Percentiles rank a stretch among this genome's conserved stretches.
Evolutionary conservation across 768 basidiomycete genomes (phyloP).

Genomic region (Lentinula lateritia): DNA sequence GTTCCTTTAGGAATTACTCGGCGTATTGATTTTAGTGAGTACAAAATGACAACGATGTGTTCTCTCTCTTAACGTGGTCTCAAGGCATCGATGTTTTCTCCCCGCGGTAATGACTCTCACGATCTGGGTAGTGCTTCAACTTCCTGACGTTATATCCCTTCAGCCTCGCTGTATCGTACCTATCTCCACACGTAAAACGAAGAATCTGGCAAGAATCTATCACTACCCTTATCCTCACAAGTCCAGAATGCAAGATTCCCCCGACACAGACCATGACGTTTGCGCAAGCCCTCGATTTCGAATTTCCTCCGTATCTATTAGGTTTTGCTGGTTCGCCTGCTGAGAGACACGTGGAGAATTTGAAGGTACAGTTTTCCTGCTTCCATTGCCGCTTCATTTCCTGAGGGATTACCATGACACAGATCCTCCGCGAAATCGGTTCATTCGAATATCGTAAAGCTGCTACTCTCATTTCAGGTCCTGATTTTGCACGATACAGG

Average conservation of each 20-base stretch:
- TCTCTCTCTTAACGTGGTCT: background rate
- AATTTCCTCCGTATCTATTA: constrained; percentile 67
- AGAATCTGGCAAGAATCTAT: constrained; percentile 81
- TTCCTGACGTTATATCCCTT: background rate
- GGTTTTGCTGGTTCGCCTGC: constrained; percentile 56
- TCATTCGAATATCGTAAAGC: constrained; percentile 48
- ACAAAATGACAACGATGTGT: background rate
- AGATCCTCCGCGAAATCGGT: constrained; percentile 77
- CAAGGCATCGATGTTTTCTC: constrained; percentile 79
- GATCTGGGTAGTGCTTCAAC: background rate
- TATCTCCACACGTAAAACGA: constrained; percentile 57
- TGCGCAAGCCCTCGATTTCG: constrained; percentile 48
- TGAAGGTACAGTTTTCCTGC: constrained; percentile 45
- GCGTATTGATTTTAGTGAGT: constrained; percentile 73
- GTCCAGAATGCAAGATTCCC: constrained; percentile 54
- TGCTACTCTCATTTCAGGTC: constrained; percentile 38
- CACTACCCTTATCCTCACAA: constrained; percentile 59
- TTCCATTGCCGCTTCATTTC: background rate
- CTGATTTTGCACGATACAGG: constrained; percentile 40
- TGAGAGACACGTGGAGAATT: constrained; percentile 72
- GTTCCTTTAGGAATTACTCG: constrained; percentile 42
- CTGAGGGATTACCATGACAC: background rate
- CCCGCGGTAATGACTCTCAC: constrained; percentile 42
- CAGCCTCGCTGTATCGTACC: constrained; percentile 53
- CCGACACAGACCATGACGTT: constrained; percentile 51